phyloP scores from a whole-genome alignment of 2,329 filamentous ascomycete genomes.

The Rhinocladiella similis region DNA sequence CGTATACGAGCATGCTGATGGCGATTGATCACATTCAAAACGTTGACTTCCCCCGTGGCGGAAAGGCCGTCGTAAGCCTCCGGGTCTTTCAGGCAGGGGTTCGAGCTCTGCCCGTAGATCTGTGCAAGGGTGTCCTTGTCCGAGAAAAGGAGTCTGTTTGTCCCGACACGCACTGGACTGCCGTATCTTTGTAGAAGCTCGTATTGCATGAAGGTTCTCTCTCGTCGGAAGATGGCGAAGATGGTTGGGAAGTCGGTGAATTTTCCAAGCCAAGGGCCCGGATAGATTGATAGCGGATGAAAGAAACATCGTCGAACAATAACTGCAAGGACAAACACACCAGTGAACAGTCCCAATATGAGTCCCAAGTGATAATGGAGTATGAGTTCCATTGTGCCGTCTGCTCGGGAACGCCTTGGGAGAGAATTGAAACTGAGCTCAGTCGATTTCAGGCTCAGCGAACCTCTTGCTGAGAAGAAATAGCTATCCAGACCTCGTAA shows the following conservation, averaged over 20 bases:
- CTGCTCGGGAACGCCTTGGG: too few relatives aligned
- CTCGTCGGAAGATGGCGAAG: not conserved
- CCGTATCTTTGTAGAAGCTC: conserved; percentile 5
- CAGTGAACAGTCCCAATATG: too few relatives aligned
- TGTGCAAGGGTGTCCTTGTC: not conserved
- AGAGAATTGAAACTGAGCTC: too few relatives aligned
- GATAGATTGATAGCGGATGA: conserved; percentile 4
- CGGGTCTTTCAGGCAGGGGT: conserved; percentile 3
- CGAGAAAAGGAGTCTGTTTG: conserved; percentile 4
- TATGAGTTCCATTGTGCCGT: too few relatives aligned
- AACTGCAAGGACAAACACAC: too few relatives aligned
- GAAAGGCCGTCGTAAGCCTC: not conserved
- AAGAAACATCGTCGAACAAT: conserved; percentile 1
- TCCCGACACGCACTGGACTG: conserved; percentile 2
- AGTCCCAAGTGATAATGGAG: too few relatives aligned
- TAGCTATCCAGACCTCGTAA: too few relatives aligned
- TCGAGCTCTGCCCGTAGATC: conserved; percentile 5
- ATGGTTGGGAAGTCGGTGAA: not conserved
- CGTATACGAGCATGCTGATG: not conserved
- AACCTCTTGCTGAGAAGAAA: too few relatives aligned
- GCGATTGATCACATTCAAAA: conserved; percentile 1
- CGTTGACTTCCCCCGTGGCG: not conserved
- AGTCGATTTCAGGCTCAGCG: too few relatives aligned
- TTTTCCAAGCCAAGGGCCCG: conserved; percentile 1
- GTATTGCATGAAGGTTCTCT: conserved; percentile 4